Evolutionary conservation across 1,284 basidiomycete species (phyloP).

Genomic region (Ceratobasidium sp.): DNA sequence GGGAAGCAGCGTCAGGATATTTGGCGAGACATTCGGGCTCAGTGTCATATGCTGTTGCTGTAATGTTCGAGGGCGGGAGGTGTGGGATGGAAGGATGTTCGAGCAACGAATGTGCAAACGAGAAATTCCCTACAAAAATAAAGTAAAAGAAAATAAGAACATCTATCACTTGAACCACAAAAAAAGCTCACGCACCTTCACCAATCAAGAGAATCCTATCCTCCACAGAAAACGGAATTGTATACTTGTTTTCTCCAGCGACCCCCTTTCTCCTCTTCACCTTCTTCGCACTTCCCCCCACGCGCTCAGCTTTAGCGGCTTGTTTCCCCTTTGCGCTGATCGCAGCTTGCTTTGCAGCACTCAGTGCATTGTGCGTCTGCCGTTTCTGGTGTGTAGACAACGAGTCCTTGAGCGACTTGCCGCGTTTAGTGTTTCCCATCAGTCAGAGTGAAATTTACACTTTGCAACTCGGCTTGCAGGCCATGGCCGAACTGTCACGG

Average conservation of each 20-base stretch:
- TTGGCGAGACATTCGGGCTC: conserved; percentile 82
- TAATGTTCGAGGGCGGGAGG: conserved; percentile 70
- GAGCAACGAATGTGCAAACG: conserved; percentile 84
- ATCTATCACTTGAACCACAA: background rate
- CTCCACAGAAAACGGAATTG: conserved; percentile 74
- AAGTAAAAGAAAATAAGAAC: background rate
- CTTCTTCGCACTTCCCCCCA: background rate
- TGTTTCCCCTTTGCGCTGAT: conserved; percentile 32
- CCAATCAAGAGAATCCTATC: conserved; percentile 90
- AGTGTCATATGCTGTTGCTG: conserved; percentile 89
- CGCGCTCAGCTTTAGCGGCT: background rate
- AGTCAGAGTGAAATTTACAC: background rate
- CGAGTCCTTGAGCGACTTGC: conserved; percentile 24
- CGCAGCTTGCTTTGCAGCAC: conserved; percentile 20
- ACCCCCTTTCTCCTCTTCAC: background rate
- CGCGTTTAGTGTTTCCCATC: conserved; percentile 16
- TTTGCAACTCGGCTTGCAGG: background rate
- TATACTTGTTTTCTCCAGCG: conserved; percentile 12
- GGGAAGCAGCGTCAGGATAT: conserved; percentile 76
- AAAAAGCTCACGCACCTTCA: conserved; percentile 63
- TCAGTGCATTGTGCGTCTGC: conserved; percentile 6
- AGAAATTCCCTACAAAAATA: conserved; percentile 76
- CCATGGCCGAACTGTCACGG: no score
- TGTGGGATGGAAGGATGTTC: conserved; percentile 61
- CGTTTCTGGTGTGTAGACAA: conserved; percentile 20